Conservation (phyloP, 164 flowering plant species). For the Cinnamomum chago region DNA sequence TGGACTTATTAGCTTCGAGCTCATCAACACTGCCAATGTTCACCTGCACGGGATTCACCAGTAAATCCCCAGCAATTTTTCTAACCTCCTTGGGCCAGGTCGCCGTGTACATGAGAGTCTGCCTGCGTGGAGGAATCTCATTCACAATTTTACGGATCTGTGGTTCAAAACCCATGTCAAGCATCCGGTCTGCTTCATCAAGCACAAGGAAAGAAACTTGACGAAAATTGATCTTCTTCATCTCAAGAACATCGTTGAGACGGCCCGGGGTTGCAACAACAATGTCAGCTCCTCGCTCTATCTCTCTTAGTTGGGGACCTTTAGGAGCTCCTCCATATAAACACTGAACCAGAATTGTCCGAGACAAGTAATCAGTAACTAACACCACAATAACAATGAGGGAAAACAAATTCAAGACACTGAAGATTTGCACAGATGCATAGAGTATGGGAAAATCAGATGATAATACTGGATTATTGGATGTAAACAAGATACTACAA, state of each 20-base stretch:
- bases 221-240: conserved; percentile 67
- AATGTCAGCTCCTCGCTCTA: conserved; percentile 85
- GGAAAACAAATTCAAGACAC: neutral
- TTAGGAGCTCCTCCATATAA: conserved; percentile 95
- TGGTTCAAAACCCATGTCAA: conserved; percentile 98
- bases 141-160: conserved; percentile 92
- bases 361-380: neutral
- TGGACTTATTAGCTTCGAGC: conserved; percentile 88
- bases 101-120: conserved; percentile 96
- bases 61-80: conserved; percentile 85
- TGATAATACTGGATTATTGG: too few species aligned
- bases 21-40: conserved; percentile 89
- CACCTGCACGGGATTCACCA: conserved; percentile 84
- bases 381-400: neutral
- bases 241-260: conserved; percentile 87
- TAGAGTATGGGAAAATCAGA: too few species aligned
- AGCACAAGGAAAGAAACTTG: conserved; percentile 89
- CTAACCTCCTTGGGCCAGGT: conserved; percentile 97
- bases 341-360: conserved; percentile 45
- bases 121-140: conserved; percentile 84
- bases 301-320: conserved; percentile 70
- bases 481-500: too few species aligned
- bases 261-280: conserved; percentile 98
- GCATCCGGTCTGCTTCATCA: conserved; percentile 98
- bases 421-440: neutral